Base-by-base conservation (phyloP, 345 rosid species). In the Eucalyptus fibrosa region DNA sequence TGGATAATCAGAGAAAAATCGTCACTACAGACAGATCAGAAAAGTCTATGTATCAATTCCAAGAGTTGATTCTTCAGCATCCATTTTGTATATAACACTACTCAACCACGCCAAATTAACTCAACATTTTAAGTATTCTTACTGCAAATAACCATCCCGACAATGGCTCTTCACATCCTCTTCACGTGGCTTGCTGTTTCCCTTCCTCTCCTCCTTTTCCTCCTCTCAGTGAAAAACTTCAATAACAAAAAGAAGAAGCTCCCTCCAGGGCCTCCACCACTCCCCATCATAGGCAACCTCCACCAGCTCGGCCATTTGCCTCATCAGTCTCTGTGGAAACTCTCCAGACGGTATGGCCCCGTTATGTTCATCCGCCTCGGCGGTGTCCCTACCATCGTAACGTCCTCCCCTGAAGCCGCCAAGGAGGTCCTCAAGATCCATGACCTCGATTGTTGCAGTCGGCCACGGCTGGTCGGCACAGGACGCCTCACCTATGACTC, bases 401-500 rank as follows among this genome's bases (percentile, higher is more conserved):
- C 91, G 81, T 92, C 93, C 26, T 93, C 93, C 2, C 87, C 91
- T 3, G 89, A 86, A 4, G 88, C 93, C 4, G 92, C 90, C 24
- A 87, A 23, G 88, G 86, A 89, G 23, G 86, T 92, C 83, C 88
- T 92, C 30, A 90, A 72, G 67, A 47, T 34, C 47, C 92, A 93
- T 42, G 92, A 93, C 53, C 89, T 89, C 34, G 88, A 88, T 9
- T 83, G 89, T 42, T 91, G 90, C 44, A 45, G 89, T 85, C 67
- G 93, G 17, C 92, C 91, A 16, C 15, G 12, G 32, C 87, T 88
- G 24, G 24, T 86, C 50, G 91, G 93, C 11, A n/a, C 90, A 40
- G 87, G 90, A 67, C 92, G 87, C 53, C 91, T 92, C 50, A 91
- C 95, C 30, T 90, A 91, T 87, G 91, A 92, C 80, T 90, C 85